Evolutionary conservation across 1,284 basidiomycete genomes (phyloP).

Genomic region (Tranzscheliella williamsii): DNA sequence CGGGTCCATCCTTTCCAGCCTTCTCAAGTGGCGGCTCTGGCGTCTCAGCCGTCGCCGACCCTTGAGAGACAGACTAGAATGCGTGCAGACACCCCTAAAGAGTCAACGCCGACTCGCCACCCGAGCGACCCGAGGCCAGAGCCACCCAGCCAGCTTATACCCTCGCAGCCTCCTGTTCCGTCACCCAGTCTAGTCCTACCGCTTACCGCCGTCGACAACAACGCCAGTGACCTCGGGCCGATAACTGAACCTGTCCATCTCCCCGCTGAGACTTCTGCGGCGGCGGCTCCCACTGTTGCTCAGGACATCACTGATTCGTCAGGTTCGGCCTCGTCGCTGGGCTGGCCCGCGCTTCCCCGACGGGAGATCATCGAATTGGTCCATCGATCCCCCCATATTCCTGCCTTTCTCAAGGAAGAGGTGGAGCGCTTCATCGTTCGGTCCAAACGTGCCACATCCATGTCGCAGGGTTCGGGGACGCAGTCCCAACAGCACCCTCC

Average conservation of each 20-base stretch:
- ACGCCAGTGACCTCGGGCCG: too few relatives aligned
- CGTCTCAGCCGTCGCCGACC: not conserved
- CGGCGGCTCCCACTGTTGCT: not conserved
- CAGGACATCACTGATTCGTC: not conserved
- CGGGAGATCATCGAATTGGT: constrained; percentile 17
- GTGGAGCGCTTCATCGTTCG: constrained; percentile 26
- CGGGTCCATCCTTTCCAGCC: too few relatives aligned
- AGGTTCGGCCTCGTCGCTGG: constrained; percentile 5
- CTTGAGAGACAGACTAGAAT: not conserved
- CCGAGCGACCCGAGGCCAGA: not conserved
- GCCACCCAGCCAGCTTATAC: constrained; percentile 11
- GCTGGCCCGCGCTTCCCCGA: constrained; percentile 18
- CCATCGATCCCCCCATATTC: constrained; percentile 22
- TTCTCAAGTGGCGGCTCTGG: not conserved
- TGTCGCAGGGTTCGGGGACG: not conserved
- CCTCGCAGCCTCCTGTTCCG: constrained; percentile 2
- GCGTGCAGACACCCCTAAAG: constrained; percentile 8
- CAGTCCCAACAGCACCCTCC: constrained; percentile 1
- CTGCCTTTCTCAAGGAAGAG: constrained; percentile 24
- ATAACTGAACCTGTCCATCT: too few relatives aligned
- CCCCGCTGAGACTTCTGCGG: too few relatives aligned
- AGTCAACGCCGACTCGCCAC: constrained; percentile 13
- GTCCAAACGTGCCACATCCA: constrained; percentile 7
- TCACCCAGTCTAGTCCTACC: too few relatives aligned
- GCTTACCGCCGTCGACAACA: too few relatives aligned